phyloP scores from a whole-genome alignment of 1,139 yeast species.

The Lodderomyces oxycetoniae region DNA sequence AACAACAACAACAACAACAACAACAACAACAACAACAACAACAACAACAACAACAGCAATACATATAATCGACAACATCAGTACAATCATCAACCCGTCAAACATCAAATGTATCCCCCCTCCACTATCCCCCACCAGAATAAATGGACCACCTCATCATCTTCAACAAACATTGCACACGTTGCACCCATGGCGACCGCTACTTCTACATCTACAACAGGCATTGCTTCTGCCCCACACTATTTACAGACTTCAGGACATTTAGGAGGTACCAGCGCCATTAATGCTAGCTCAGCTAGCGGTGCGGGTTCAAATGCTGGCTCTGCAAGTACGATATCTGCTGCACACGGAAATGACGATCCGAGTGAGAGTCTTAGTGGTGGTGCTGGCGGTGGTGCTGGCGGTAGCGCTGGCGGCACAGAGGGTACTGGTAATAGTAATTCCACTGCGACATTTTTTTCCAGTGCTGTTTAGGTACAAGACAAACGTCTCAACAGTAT shows the following conservation, averaged over 20 bases:
- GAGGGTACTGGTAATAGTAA: no score
- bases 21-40: constrained; percentile 2
- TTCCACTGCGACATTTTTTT: no score
- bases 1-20: constrained; percentile 1
- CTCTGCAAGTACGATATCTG: no score
- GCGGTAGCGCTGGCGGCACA: neutral
- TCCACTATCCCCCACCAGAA: no score
- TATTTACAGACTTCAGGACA: no score
- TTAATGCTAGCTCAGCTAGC: neutral
- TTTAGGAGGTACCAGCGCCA: no score
- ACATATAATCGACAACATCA: neutral
- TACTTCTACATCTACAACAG: neutral
- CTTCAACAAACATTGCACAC: neutral
- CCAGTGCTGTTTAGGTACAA: no score
- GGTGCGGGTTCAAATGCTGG: neutral
- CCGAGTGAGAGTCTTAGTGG: neutral
- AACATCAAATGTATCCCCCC: no score
- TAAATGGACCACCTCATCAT: neutral
- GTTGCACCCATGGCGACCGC: neutral
- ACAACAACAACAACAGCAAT: neutral
- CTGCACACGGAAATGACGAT: no score
- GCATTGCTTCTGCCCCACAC: no score
- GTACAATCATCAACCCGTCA: no score
- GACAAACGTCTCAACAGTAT: no score
- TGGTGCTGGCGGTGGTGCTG: neutral